Evolutionary conservation across 1,284 basidiomycete species (phyloP).

Genomic region (Sporisorium exsertum): DNA sequence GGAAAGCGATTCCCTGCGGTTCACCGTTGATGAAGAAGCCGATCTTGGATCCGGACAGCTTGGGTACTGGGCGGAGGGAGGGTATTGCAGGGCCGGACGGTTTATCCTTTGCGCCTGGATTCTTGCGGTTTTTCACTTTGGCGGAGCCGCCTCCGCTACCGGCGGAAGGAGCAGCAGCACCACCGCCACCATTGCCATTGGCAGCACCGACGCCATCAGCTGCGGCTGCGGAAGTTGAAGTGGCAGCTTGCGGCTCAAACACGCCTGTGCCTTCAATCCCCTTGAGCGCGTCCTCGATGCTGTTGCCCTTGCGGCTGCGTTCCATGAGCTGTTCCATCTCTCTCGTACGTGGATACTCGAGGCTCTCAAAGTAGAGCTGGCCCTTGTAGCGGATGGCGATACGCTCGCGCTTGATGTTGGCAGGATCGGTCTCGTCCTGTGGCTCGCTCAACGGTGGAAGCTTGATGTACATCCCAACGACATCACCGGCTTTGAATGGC

Average conservation of each 20-base stretch:
- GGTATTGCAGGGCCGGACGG: slow-evolving; percentile 33
- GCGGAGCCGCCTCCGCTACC: slow-evolving; percentile 22
- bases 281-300: slow-evolving; percentile 36
- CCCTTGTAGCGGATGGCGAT: slow-evolving; percentile 90
- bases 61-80: slow-evolving; percentile 78
- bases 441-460: slow-evolving; percentile 74
- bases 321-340: slow-evolving; percentile 83
- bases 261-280: slow-evolving; percentile 42
- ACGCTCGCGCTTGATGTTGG: slow-evolving; percentile 62
- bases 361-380: slow-evolving; percentile 94
- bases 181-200: background rate
- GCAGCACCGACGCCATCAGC: slow-evolving; percentile 6
- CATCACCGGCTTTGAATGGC: slow-evolving; percentile 83
- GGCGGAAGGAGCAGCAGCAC: background rate
- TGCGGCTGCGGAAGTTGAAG: background rate
- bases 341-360: slow-evolving; percentile 89
- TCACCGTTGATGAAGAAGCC: slow-evolving; percentile 94
- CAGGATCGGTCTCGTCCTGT: slow-evolving; percentile 39
- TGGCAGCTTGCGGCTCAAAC: slow-evolving; percentile 17
- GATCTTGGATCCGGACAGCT: slow-evolving; percentile 79
- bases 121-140: slow-evolving; percentile 47
- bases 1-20: slow-evolving; percentile 85
- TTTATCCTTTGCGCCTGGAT: slow-evolving; percentile 43
- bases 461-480: slow-evolving; percentile 91
- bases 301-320: slow-evolving; percentile 63